These are phyloP conservation scores for Nakazawaea sp. DNA, from an alignment of 805 yeast genomes.

Conservation along the genomic window DNA sequence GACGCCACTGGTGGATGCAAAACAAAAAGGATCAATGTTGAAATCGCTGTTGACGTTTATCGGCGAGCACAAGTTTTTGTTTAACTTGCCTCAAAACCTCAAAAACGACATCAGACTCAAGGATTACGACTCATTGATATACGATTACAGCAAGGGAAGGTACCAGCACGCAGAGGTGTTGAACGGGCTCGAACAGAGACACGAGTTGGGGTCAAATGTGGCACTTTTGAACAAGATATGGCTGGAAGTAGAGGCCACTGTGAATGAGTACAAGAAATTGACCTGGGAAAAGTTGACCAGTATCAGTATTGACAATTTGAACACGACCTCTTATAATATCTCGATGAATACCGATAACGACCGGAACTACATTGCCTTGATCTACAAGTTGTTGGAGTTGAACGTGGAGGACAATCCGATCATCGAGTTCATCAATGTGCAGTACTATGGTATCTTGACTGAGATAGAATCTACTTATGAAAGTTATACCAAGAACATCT, in stretches of 20 bases:
- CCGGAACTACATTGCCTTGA: slow-evolving; percentile 29
- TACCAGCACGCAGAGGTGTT: slow-evolving; percentile 12
- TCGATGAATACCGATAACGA: slow-evolving; percentile 11
- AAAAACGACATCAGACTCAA: slow-evolving; percentile 33
- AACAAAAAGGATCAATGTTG: slow-evolving; percentile 40
- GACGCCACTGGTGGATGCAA: slow-evolving; percentile 52
- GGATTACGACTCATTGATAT: slow-evolving; percentile 52
- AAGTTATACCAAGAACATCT: slow-evolving; percentile 32
- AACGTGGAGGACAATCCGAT: slow-evolving; percentile 64
- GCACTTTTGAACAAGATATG: slow-evolving; percentile 45
- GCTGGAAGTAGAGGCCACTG: slow-evolving; percentile 45
- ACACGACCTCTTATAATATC: slow-evolving; percentile 1
- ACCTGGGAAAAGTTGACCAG: slow-evolving; percentile 44
- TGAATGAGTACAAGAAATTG: slow-evolving; percentile 45
- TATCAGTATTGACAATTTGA: slow-evolving; percentile 22
- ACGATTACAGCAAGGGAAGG: slow-evolving; percentile 49
- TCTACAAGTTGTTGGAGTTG: slow-evolving; percentile 53
- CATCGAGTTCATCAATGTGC: slow-evolving; percentile 51
- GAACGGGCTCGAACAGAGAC: slow-evolving; percentile 7
- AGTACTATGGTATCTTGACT: slow-evolving; percentile 31
- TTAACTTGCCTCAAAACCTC: slow-evolving; percentile 51
- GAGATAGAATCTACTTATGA: slow-evolving; percentile 34
- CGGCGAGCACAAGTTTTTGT: slow-evolving; percentile 43
- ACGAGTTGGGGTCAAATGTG: slow-evolving; percentile 6
- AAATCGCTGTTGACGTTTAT: slow-evolving; percentile 43